These are phyloP conservation scores for Talaromyces rugulosus DNA, from an alignment of 2,329 filamentous ascomycete genomes.

Conservation along the genomic window DNA sequence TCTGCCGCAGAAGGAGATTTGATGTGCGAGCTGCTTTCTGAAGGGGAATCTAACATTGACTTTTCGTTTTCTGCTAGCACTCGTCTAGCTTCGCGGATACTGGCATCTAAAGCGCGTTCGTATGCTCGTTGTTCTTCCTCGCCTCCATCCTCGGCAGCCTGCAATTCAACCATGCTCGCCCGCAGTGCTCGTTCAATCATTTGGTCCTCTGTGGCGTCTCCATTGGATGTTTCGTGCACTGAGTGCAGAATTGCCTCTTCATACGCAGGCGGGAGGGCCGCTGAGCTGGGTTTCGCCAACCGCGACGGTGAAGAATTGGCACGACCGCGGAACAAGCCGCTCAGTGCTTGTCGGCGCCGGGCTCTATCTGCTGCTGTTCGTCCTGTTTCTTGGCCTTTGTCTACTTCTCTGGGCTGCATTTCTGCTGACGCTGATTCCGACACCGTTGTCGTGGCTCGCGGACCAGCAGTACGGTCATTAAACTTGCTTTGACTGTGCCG, in stretches of 20 bases:
- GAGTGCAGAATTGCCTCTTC: slow-evolving; percentile 68
- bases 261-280: slow-evolving; percentile 48
- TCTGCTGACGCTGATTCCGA: neutral
- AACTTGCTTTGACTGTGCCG: slow-evolving; percentile 43
- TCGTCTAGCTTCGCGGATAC: slow-evolving; percentile 41
- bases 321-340: slow-evolving; percentile 1
- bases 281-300: neutral
- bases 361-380: slow-evolving; percentile 4
- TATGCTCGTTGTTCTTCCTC: slow-evolving; percentile 45
- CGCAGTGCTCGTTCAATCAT: slow-evolving; percentile 70
- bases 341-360: neutral
- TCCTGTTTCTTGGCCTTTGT: slow-evolving; percentile 10
- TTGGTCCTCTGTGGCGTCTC: slow-evolving; percentile 65
- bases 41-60: neutral
- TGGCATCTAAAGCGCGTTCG: slow-evolving; percentile 48
- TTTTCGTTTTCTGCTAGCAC: slow-evolving; percentile 16
- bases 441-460: neutral
- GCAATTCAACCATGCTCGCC: slow-evolving; percentile 62
- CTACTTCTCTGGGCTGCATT: neutral
- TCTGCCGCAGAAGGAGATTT: neutral
- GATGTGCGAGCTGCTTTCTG: neutral
- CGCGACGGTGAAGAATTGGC: slow-evolving; percentile 4
- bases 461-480: slow-evolving; percentile 6
- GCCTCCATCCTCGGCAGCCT: slow-evolving; percentile 29
- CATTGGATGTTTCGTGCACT: slow-evolving; percentile 65